Evolutionary conservation across 805 yeast genomes (phyloP).

Genomic region (Yarrowia sp.): DNA sequence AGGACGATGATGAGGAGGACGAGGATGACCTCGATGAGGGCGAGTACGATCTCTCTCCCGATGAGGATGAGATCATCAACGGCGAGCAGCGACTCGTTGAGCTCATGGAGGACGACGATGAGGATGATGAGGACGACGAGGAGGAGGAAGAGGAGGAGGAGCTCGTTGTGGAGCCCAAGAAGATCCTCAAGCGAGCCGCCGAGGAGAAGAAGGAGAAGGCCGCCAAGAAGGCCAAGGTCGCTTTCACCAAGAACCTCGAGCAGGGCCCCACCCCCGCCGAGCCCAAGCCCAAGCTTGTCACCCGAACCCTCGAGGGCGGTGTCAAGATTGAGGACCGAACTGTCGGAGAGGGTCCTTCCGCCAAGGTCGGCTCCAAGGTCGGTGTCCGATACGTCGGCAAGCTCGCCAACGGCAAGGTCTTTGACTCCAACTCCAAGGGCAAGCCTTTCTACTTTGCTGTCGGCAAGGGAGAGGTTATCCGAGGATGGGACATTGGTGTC

Average conservation of each 20-base stretch:
- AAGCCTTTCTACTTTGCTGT: constrained; percentile 89
- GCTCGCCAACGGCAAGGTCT: constrained; percentile 91
- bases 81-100: constrained; percentile 40
- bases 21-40: constrained; percentile 33
- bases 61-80: constrained; percentile 37
- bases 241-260: constrained; percentile 86
- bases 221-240: constrained; percentile 49
- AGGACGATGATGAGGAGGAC: constrained; percentile 38
- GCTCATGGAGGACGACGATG: constrained; percentile 53
- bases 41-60: constrained; percentile 39
- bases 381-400: constrained; percentile 98
- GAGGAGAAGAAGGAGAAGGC: constrained; percentile 38
- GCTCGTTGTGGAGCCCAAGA: constrained; percentile 50
- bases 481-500: constrained; percentile 98
- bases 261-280: constrained; percentile 76
- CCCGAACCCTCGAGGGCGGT: constrained; percentile 88
- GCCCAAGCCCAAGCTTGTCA: constrained; percentile 42
- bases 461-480: constrained; percentile 97
- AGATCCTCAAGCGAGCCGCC: constrained; percentile 41
- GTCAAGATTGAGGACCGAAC: constrained; percentile 90
- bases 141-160: constrained; percentile 42
- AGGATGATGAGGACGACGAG: constrained; percentile 61
- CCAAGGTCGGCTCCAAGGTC: constrained; percentile 85
- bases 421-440: constrained; percentile 96
- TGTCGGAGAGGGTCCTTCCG: constrained; percentile 80